Base-by-base conservation (phyloP, 352 stramenopile genomes). In the Globisporangium cylindrosporum region DNA sequence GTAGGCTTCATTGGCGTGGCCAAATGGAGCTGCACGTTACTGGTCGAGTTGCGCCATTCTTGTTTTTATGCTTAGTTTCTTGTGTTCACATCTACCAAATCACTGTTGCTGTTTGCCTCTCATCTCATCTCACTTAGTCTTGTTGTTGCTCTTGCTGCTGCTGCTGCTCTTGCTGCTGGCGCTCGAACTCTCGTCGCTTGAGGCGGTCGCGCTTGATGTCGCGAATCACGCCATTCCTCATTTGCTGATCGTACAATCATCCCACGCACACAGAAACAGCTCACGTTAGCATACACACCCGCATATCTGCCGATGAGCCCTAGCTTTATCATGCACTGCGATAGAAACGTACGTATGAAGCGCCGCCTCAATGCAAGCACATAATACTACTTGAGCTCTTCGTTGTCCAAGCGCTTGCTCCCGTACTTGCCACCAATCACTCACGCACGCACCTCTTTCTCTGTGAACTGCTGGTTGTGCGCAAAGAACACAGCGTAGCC, bases 171-270 rank as follows among this genome's bases (percentile, higher is more conserved):
- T 73, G 67, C n/a, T 76, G 61, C 48, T 80, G 69, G 25, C 84
- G 69, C 73, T 79, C 62, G 9, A 85, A 74, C 64, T 84, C 76
- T 18, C 72, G 75, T 55, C 71, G 79, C 69, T 82, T 86, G 53
- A 85, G 60, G 12, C 86, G 82, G 60, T 91, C 84, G 22, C 86
- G 82, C 66, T 84, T 88, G 65, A 94, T 94, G 71, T 94, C 86
- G 63, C 88, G 88, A 60, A 92, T 90, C 55, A 94, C 86, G 5
- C 86, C 86, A 22, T 84, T 81, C 27, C 84, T 81, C 86, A 94
- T 94, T 41, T 73, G 69, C 81, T 88, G 46, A 22, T 38, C 4
- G n/a, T 8, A 54, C 15, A 34, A 9, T 8, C 20, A 54, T 20
- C 41, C 41, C 4, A 49, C 10, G 38, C 41, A 48, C 1, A n/a